phyloP scores from a whole-genome alignment of 2,329 filamentous ascomycete species.

The Aureobasidium subglaciale region DNA sequence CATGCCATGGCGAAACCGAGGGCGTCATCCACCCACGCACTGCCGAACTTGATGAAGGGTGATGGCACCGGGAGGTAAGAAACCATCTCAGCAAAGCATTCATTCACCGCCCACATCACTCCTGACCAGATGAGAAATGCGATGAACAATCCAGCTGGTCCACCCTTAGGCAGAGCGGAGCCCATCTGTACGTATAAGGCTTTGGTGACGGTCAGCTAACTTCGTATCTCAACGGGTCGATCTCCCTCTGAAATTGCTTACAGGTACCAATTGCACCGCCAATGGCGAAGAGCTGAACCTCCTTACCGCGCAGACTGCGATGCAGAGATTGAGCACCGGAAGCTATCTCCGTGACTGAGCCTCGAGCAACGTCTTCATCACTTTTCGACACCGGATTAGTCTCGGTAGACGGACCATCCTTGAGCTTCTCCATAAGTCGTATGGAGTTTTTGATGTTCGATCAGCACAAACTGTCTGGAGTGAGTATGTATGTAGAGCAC shows the following conservation, averaged over 20 bases:
- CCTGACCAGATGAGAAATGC: conserved; percentile 30
- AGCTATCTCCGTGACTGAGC: neutral
- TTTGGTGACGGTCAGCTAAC: neutral
- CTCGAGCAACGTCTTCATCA: neutral
- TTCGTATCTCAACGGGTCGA: neutral
- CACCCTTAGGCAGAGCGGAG: conserved; percentile 25
- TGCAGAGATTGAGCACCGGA: conserved; percentile 5
- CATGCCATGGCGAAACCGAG: conserved; percentile 44
- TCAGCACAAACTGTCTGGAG: too few species aligned
- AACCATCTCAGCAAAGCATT: conserved; percentile 11
- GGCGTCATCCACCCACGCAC: conserved; percentile 51
- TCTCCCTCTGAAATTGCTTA: conserved; percentile 4
- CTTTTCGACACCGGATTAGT: neutral
- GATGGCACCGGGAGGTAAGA: conserved; percentile 5
- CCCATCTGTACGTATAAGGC: conserved; percentile 16
- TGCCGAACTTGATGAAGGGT: conserved; percentile 32
- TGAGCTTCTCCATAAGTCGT: neutral
- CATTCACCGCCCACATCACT: conserved; percentile 19
- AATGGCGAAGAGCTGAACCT: conserved; percentile 21
- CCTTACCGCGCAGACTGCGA: conserved; percentile 9
- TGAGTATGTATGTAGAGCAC: too few species aligned
- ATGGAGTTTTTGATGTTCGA: too few species aligned
- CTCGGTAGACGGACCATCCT: neutral
- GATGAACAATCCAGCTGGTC: conserved; percentile 37
- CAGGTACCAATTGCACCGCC: conserved; percentile 19